Evolutionary conservation across 179 eudicot species (phyloP).

Genomic region (Silene coronaria): DNA sequence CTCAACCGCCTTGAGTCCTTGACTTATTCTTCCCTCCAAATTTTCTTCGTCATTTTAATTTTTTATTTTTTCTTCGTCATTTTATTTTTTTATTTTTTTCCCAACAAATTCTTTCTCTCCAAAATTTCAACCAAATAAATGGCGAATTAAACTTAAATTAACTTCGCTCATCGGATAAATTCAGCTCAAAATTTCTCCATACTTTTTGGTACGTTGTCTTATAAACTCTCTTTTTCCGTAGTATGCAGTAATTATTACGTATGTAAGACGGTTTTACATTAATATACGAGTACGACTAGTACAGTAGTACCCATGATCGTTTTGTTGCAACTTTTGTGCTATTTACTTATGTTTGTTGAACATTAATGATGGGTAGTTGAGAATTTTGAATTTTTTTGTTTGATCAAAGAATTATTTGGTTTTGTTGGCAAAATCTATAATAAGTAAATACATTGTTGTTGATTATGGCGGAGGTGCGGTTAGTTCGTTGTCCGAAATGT

Average conservation of each 20-base stretch:
- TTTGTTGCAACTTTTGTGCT: not conserved
- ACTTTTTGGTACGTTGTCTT: not conserved
- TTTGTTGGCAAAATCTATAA: not conserved
- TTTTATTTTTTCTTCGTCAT: no score
- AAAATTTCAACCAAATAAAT: not conserved
- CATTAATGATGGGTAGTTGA: not conserved
- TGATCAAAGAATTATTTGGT: not conserved
- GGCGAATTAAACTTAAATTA: not conserved
- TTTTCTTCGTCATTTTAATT: not conserved
- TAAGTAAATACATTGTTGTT: not conserved
- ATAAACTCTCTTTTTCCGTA: not conserved
- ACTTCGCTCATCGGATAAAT: not conserved
- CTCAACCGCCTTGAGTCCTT: not conserved
- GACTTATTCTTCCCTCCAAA: slow-evolving; percentile 9
- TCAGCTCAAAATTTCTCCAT: not conserved
- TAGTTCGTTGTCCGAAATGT: slow-evolving; percentile 85
- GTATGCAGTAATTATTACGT: no score
- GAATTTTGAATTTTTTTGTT: not conserved
- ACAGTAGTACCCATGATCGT: not conserved
- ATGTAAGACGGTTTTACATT: no score
- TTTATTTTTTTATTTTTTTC: not conserved
- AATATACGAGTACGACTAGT: no score
- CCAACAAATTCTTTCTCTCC: not conserved
- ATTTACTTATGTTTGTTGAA: not conserved
- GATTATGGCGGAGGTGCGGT: slow-evolving; percentile 29